phyloP scores from a whole-genome alignment of 371 early-diverging fungal genomes.

The Mucor racemosus region DNA sequence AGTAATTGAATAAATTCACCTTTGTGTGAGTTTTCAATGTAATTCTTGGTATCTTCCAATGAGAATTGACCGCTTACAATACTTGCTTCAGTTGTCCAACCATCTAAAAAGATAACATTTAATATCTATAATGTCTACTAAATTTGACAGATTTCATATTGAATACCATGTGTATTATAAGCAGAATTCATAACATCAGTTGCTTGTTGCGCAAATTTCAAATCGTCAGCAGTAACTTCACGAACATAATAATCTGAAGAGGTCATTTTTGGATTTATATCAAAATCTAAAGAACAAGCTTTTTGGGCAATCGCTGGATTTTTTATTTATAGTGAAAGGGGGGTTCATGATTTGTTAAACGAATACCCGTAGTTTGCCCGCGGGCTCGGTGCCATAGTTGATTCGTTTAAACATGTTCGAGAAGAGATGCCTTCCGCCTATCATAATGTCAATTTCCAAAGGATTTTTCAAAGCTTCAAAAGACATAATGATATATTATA shows the following conservation, averaged over 20 bases:
- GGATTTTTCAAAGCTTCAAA: too few species aligned
- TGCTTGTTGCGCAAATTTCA: constrained; percentile 17
- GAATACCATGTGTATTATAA: constrained; percentile 10
- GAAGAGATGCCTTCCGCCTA: too few species aligned
- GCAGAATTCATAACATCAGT: constrained; percentile 19
- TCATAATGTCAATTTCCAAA: too few species aligned
- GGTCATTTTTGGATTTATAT: neutral
- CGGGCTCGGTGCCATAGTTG: too few species aligned
- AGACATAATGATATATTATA: too few species aligned
- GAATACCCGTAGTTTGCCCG: too few species aligned
- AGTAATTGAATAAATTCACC: constrained; percentile 27
- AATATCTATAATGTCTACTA: neutral
- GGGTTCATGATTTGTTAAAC: too few species aligned
- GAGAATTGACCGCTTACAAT: constrained; percentile 38
- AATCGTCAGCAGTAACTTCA: constrained; percentile 19
- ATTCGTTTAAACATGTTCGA: too few species aligned
- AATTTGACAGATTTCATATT: neutral
- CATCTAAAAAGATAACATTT: constrained; percentile 26
- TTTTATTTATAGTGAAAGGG: too few species aligned
- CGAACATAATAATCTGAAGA: constrained; percentile 16
- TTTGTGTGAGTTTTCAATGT: constrained; percentile 25
- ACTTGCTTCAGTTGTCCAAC: constrained; percentile 52
- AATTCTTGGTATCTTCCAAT: constrained; percentile 28
- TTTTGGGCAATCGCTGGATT: too few species aligned
- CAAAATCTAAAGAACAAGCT: neutral